These are phyloP conservation scores for Stylonectria norvegica DNA, from an alignment of 2,329 filamentous ascomycete genomes.

Conservation along the genomic window DNA sequence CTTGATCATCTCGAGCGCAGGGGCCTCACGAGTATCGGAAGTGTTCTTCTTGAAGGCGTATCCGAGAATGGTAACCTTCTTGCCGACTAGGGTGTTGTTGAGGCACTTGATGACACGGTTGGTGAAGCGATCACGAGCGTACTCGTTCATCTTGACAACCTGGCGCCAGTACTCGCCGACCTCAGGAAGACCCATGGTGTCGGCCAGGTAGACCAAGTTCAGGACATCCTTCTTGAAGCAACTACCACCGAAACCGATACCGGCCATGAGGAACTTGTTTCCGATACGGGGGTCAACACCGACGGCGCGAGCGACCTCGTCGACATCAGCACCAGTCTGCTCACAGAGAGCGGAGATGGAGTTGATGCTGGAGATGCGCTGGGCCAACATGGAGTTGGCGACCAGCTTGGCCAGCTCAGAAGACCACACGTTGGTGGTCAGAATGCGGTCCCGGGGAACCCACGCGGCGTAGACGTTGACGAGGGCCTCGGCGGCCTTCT, in stretches of 20 bases:
- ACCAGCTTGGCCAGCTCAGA: conserved; percentile 77
- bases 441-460: conserved; percentile 64
- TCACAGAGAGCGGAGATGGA: conserved; percentile 78
- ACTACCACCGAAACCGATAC: conserved; percentile 74
- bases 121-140: conserved; percentile 66
- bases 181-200: conserved; percentile 64
- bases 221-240: conserved; percentile 82
- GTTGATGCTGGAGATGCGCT: conserved; percentile 79
- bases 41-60: conserved; percentile 82
- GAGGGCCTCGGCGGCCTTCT: conserved; percentile 59
- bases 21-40: conserved; percentile 68
- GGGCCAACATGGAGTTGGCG: conserved; percentile 76
- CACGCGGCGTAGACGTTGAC: conserved; percentile 66
- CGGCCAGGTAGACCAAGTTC: conserved; percentile 69
- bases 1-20: conserved; percentile 65
- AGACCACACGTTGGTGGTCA: conserved; percentile 72
- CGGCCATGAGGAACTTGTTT: conserved; percentile 68
- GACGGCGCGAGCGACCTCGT: conserved; percentile 64
- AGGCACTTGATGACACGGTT: conserved; percentile 62
- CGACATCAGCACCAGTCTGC: conserved; percentile 69
- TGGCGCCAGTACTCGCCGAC: conserved; percentile 73
- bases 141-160: conserved; percentile 74
- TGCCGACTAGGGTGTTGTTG: conserved; percentile 64
- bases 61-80: conserved; percentile 70
- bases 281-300: conserved; percentile 72